These are phyloP conservation scores for Vaccinium darrowii DNA, from an alignment of 148 eudicot species.

Conservation along the genomic window DNA sequence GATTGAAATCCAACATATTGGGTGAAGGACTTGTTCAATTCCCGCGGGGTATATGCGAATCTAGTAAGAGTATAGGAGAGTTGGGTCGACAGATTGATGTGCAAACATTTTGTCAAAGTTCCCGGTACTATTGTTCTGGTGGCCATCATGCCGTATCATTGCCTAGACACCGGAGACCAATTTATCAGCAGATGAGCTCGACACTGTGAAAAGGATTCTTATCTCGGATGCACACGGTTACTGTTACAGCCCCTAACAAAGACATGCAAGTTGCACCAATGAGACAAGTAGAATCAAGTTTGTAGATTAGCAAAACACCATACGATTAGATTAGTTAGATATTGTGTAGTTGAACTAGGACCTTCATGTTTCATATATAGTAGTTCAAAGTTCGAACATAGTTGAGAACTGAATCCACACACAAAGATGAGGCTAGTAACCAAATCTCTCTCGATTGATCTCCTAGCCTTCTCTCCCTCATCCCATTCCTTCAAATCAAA, in stretches of 20 bases:
- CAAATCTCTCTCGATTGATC: too few relatives aligned
- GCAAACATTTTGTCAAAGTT: background rate
- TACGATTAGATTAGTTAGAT: too few relatives aligned
- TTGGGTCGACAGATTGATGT: background rate
- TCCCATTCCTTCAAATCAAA: too few relatives aligned
- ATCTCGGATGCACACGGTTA: background rate
- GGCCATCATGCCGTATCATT: constrained; percentile 6
- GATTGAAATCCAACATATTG: background rate
- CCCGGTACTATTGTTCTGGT: background rate
- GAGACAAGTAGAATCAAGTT: too few relatives aligned
- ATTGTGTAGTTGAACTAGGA: too few relatives aligned
- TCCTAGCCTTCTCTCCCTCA: too few relatives aligned
- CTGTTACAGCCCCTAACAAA: background rate
- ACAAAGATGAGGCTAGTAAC: too few relatives aligned
- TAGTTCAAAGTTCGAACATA: too few relatives aligned
- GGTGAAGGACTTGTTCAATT: background rate
- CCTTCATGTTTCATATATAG: too few relatives aligned
- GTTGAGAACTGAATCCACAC: too few relatives aligned
- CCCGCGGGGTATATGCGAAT: background rate
- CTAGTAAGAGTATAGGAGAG: background rate
- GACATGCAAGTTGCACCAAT: too few relatives aligned
- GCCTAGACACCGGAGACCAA: constrained; percentile 20
- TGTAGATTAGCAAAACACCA: too few relatives aligned
- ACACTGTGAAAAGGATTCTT: background rate
- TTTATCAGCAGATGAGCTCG: constrained; percentile 1